Conservation (phyloP, 164 flowering plant genomes). For the Cinnamomum micranthum region DNA sequence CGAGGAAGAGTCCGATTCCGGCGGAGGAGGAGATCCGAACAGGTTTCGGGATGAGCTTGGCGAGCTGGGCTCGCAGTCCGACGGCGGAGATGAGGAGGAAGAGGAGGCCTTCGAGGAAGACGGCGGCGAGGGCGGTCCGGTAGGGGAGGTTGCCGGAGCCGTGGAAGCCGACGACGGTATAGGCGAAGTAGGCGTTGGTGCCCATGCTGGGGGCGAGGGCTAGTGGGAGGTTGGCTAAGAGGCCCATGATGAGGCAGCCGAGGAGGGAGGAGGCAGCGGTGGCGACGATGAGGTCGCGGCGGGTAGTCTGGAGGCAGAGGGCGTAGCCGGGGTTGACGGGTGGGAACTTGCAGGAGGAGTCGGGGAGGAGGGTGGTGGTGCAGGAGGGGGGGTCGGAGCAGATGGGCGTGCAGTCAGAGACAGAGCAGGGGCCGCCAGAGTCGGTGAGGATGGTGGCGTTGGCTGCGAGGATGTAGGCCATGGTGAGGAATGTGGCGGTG, state of each 20-base stretch:
- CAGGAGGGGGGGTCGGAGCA: too few relatives aligned
- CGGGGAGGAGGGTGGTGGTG: too few relatives aligned
- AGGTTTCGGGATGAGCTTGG: slow-evolving; percentile 77
- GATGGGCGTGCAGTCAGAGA: too few relatives aligned
- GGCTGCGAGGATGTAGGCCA: too few relatives aligned
- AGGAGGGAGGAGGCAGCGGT: slow-evolving; percentile 67
- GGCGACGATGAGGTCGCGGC: slow-evolving; percentile 58
- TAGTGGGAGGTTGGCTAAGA: slow-evolving; percentile 73
- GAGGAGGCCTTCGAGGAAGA: slow-evolving; percentile 69
- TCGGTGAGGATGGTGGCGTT: too few relatives aligned
- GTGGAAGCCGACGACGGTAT: slow-evolving; percentile 84
- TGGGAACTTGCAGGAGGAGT: too few relatives aligned
- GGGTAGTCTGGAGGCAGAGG: too few relatives aligned
- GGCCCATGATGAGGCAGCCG: slow-evolving; percentile 79
- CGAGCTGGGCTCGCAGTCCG: slow-evolving; percentile 66
- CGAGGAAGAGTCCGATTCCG: slow-evolving; percentile 85
- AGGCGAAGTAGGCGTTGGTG: slow-evolving; percentile 82
- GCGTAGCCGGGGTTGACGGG: too few relatives aligned
- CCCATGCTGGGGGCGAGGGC: slow-evolving; percentile 97
- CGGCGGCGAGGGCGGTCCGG: slow-evolving; percentile 56
- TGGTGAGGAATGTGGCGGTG: too few relatives aligned
- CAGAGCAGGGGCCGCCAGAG: too few relatives aligned
- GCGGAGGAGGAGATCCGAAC: slow-evolving; percentile 71
- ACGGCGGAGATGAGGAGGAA: slow-evolving; percentile 63
- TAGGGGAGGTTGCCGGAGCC: slow-evolving; percentile 75